Percentiles rank a stretch among this genome's conserved stretches.
These are phyloP conservation scores for Kandelia obovata DNA, from an alignment of 345 rosid genomes.

Conservation along the genomic window DNA sequence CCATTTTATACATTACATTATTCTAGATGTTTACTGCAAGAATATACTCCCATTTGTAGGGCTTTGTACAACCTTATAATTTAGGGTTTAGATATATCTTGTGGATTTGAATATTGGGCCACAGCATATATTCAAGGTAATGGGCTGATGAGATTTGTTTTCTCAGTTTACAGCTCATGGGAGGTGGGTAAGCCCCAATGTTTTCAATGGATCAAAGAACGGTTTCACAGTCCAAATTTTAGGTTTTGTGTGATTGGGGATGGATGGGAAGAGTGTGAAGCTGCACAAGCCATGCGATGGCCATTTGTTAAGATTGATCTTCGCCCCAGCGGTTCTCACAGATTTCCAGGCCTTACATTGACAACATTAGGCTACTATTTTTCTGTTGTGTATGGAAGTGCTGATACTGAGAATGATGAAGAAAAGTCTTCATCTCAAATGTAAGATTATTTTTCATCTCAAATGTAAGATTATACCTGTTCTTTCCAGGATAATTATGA, in stretches of 20 bases:
- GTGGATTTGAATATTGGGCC: background rate
- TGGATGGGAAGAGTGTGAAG: slow-evolving; percentile 90
- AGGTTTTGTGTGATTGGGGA: slow-evolving; percentile 79
- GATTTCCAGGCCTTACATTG: slow-evolving; percentile 79
- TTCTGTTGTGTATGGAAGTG: slow-evolving; percentile 53
- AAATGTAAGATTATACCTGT: slow-evolving; percentile 1
- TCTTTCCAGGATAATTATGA: slow-evolving; percentile 11
- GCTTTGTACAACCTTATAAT: background rate
- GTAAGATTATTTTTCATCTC: slow-evolving; percentile 4
- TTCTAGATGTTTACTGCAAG: background rate
- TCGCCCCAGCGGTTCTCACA: slow-evolving; percentile 52
- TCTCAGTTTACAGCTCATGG: slow-evolving; percentile 76
- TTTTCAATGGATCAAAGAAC: slow-evolving; percentile 67
- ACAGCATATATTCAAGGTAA: background rate
- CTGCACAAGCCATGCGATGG: slow-evolving; percentile 82
- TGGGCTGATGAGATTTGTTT: background rate
- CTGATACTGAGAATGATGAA: slow-evolving; percentile 27
- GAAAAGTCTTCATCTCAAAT: slow-evolving; percentile 19
- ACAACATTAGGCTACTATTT: slow-evolving; percentile 65
- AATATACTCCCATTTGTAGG: background rate
- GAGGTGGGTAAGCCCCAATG: slow-evolving; percentile 76
- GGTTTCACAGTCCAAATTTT: slow-evolving; percentile 40
- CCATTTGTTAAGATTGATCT: slow-evolving; percentile 77
- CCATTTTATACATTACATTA: background rate
- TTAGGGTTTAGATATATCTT: background rate